These are phyloP conservation scores for Viridothelium virens DNA, from an alignment of 495 filamentous ascomycete genomes.

Conservation along the genomic window DNA sequence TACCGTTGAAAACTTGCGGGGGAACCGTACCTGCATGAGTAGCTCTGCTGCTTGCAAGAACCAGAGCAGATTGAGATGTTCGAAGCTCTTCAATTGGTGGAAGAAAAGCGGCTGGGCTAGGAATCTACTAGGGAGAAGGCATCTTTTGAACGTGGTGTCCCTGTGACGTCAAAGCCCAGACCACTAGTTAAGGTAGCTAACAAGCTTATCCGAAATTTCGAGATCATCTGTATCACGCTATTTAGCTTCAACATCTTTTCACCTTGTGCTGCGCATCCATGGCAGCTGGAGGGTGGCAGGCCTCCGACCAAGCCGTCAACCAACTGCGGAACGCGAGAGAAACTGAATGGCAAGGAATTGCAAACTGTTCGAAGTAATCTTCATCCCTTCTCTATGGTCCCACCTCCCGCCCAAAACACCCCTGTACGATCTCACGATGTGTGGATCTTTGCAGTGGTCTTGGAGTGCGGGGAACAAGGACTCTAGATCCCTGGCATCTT, in stretches of 20 bases:
- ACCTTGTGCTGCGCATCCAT: background rate
- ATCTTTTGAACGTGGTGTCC: background rate
- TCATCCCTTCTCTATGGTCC: too few species aligned
- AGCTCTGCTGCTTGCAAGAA: background rate
- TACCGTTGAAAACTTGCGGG: background rate
- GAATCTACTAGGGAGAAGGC: background rate
- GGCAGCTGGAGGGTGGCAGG: too few species aligned
- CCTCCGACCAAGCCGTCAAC: too few species aligned
- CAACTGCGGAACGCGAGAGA: too few species aligned
- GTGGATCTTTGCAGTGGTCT: slow-evolving; percentile 1
- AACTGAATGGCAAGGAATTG: too few species aligned
- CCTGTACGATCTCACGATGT: background rate
- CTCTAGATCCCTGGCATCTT: background rate
- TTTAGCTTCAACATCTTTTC: background rate
- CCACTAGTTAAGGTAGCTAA: background rate
- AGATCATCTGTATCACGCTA: background rate
- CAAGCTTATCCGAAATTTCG: background rate
- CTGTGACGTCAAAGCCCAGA: slow-evolving; percentile 8
- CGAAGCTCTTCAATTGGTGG: background rate
- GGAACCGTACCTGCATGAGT: slow-evolving; percentile 1
- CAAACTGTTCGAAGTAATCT: too few species aligned
- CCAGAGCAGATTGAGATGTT: background rate
- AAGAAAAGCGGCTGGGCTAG: background rate
- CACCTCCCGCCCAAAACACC: background rate
- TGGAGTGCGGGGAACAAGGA: slow-evolving; percentile 9